phyloP scores from a whole-genome alignment of 208 protist genomes.

The Lotmaria passim region DNA sequence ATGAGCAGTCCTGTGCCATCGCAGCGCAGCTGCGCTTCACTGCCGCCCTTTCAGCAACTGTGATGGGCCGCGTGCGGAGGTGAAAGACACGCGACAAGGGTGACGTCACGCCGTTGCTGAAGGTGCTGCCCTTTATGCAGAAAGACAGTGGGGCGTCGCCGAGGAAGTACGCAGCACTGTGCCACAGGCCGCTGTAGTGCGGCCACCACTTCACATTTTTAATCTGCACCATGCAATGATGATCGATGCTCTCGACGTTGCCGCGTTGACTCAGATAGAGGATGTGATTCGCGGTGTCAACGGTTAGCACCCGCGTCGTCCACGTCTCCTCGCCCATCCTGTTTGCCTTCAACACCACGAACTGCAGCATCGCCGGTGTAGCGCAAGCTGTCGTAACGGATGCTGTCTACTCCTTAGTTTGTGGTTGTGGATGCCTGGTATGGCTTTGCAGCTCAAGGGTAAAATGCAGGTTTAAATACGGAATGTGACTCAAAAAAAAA shows the following conservation, averaged over 20 bases:
- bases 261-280: slow-evolving; percentile 12
- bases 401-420: no score
- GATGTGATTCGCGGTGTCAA: slow-evolving; percentile 14
- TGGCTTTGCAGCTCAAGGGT: no score
- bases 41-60: neutral
- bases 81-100: neutral
- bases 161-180: neutral
- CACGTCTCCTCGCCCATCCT: slow-evolving; percentile 23
- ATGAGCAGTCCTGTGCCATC: neutral
- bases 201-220: slow-evolving; percentile 12
- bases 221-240: slow-evolving; percentile 10
- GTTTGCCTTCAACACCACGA: slow-evolving; percentile 18
- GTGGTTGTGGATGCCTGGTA: no score
- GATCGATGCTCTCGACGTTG: neutral
- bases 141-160: neutral
- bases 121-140: neutral
- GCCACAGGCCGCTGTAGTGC: slow-evolving; percentile 1
- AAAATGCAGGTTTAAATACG: no score
- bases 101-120: neutral
- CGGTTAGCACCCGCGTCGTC: slow-evolving; percentile 13
- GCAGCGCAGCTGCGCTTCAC: neutral
- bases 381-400: no score
- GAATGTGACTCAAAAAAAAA: no score
- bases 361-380: slow-evolving; percentile 1
- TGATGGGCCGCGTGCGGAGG: neutral